Conservation (phyloP, 1,284 basidiomycete genomes). For the Ceratobasidium sp. region DNA sequence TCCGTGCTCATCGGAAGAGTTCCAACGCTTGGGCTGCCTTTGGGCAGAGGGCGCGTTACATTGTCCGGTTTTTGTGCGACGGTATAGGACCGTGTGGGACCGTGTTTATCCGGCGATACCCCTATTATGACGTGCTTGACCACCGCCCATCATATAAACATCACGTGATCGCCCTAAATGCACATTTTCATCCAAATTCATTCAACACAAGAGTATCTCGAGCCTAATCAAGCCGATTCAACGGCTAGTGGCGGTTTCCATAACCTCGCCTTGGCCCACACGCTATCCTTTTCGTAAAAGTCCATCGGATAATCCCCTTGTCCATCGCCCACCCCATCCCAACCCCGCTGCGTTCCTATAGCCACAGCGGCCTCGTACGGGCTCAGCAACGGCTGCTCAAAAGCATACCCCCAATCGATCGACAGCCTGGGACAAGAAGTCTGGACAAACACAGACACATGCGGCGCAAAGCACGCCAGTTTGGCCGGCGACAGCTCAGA, state of each 20-base stretch:
- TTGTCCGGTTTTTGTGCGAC: too few species aligned
- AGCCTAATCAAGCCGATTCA: neutral
- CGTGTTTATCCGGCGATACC: too few species aligned
- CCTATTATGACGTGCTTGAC: too few species aligned
- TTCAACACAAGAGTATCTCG: neutral
- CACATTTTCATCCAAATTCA: too few species aligned
- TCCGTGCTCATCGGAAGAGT: neutral
- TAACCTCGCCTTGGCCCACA: conserved; percentile 69
- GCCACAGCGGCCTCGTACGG: conserved; percentile 95
- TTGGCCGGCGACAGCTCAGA: conserved; percentile 97
- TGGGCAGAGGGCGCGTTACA: neutral
- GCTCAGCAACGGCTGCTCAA: conserved; percentile 85
- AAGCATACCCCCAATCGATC: conserved; percentile 99
- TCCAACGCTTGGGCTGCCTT: neutral
- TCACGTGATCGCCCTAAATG: too few species aligned
- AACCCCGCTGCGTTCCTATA: conserved; percentile 71
- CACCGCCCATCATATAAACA: too few species aligned
- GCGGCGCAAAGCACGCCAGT: conserved; percentile 76
- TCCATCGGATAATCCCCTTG: conserved; percentile 88
- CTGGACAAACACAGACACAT: conserved; percentile 90
- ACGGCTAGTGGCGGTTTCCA: conserved; percentile 27
- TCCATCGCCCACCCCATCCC: conserved; percentile 58
- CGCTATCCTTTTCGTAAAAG: conserved; percentile 84
- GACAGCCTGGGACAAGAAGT: conserved; percentile 95
- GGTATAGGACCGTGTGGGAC: too few species aligned